Evolutionary conservation across 1,139 yeast species (phyloP).

Genomic region (Yarrowia galli): DNA sequence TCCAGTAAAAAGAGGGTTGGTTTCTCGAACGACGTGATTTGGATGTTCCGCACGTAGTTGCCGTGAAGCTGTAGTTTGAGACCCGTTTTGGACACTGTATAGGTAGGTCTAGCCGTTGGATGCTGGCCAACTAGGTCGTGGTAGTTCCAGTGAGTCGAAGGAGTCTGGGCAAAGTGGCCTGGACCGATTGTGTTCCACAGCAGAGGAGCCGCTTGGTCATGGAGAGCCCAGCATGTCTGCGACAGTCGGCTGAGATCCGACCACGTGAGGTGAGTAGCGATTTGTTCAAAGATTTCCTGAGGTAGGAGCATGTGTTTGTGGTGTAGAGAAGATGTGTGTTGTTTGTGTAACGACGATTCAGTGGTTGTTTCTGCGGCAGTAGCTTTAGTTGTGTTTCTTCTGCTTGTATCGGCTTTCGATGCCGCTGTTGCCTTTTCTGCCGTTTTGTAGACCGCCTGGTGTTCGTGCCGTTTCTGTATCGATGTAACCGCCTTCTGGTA

Average conservation of each 20-base stretch:
- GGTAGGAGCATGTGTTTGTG: conserved; percentile 30
- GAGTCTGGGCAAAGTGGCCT: conserved; percentile 21
- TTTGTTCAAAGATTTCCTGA: conserved; percentile 34
- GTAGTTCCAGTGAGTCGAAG: conserved; percentile 29
- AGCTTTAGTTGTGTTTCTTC: too few species aligned
- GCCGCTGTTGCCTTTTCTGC: too few species aligned
- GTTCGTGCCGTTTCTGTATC: background rate
- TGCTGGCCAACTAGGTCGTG: conserved; percentile 27
- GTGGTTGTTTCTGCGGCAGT: too few species aligned
- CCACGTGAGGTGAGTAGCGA: conserved; percentile 28
- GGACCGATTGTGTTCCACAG: conserved; percentile 28
- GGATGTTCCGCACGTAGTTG: conserved; percentile 18
- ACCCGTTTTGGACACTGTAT: conserved; percentile 28
- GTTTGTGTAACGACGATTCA: background rate
- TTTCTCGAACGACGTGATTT: conserved; percentile 29
- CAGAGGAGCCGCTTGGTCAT: conserved; percentile 22
- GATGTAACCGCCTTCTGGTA: background rate
- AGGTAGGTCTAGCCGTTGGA: conserved; percentile 10
- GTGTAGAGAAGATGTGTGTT: background rate
- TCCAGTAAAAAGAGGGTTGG: conserved; percentile 12
- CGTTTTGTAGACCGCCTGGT: too few species aligned
- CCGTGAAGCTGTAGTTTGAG: conserved; percentile 18
- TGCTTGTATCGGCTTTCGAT: too few species aligned
- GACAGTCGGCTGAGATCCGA: conserved; percentile 21
- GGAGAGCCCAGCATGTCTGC: conserved; percentile 34